Conservation (phyloP, 2,329 filamentous ascomycete species). For the Botrytis paeoniae region DNA sequence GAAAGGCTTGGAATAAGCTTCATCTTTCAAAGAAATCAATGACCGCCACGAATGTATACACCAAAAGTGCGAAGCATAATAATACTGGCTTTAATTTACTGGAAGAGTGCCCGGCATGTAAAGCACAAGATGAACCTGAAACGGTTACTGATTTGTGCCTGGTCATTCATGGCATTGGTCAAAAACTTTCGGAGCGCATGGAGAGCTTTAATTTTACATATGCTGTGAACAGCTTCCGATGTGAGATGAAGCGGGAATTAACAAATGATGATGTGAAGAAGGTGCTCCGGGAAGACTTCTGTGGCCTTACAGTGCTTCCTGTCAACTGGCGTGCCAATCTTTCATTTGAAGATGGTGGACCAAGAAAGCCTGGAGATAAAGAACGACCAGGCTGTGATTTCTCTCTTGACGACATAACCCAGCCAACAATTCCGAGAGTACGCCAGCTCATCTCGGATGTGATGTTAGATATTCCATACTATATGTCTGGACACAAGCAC, state of each 20-base stretch:
- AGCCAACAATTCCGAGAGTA: conserved; percentile 85
- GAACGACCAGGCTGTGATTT: conserved; percentile 59
- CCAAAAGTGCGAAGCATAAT: conserved; percentile 25
- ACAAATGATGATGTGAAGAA: conserved; percentile 70
- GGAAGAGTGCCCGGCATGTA: conserved; percentile 54
- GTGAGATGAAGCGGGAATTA: conserved; percentile 82
- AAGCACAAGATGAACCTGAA: conserved; percentile 59
- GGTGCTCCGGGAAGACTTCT: conserved; percentile 72
- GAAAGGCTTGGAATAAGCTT: conserved; percentile 69
- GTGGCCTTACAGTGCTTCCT: conserved; percentile 89
- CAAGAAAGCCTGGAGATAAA: conserved; percentile 53
- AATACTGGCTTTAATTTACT: conserved; percentile 24
- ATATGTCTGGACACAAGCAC: conserved; percentile 91
- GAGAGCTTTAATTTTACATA: conserved; percentile 98
- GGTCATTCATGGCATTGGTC: conserved; percentile 92
- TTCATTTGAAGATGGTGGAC: conserved; percentile 78
- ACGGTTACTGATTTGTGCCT: conserved; percentile 84
- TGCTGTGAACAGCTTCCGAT: conserved; percentile 84
- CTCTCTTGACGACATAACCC: conserved; percentile 84
- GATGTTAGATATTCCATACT: conserved; percentile 98
- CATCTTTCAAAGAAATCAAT: conserved; percentile 45
- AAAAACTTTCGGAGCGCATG: conserved; percentile 90
- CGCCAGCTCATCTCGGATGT: conserved; percentile 93
- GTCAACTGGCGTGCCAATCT: conserved; percentile 91
- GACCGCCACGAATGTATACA: conserved; percentile 36